These are phyloP conservation scores for Diaporthe sp. DNA, from an alignment of 2,329 filamentous ascomycete genomes.

Conservation along the genomic window DNA sequence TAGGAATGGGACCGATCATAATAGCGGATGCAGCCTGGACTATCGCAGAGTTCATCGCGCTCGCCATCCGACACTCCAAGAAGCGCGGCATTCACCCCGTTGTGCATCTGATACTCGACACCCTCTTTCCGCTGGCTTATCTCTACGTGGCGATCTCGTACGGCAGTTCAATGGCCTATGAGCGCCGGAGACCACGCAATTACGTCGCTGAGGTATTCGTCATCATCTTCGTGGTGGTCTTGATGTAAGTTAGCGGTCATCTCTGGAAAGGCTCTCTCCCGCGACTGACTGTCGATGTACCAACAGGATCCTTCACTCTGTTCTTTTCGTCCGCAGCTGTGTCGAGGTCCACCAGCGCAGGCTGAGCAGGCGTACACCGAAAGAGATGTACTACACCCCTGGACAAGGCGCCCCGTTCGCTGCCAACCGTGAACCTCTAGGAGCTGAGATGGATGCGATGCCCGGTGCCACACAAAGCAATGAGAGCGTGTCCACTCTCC, in stretches of 20 bases:
- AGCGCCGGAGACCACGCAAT: background rate
- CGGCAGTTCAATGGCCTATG: too few relatives aligned
- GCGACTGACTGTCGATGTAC: background rate
- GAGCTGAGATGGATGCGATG: background rate
- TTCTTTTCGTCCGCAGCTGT: background rate
- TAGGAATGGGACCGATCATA: background rate
- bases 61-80: background rate
- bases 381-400: background rate
- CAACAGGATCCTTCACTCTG: background rate
- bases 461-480: background rate
- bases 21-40: background rate
- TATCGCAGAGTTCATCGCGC: background rate
- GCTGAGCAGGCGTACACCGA: background rate
- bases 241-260: background rate
- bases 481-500: background rate
- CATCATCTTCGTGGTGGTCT: background rate
- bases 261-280: accelerated
- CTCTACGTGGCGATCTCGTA: background rate
- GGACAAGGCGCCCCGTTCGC: background rate
- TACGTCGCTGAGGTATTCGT: background rate
- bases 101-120: background rate
- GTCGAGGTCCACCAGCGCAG: constrained; percentile 5
- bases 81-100: background rate
- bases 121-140: background rate
- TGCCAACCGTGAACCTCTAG: background rate